Evolutionary conservation across 1,284 basidiomycete genomes (phyloP).

Genomic region (Pholiota adiposa): DNA sequence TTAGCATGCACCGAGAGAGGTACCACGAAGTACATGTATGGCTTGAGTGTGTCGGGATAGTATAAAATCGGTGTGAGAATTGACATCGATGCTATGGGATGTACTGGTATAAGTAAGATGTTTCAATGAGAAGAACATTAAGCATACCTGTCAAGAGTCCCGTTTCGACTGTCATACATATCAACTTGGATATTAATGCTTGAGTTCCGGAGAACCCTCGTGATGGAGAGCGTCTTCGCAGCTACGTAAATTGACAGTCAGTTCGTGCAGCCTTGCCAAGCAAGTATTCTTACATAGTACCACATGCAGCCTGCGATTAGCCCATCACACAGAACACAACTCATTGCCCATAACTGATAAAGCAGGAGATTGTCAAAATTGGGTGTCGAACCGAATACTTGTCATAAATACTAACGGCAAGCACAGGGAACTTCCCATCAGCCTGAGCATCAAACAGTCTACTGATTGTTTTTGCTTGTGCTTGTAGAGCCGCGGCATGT

Average conservation of each 20-base stretch:
- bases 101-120: not conserved
- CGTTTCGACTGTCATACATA: not conserved
- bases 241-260: not conserved
- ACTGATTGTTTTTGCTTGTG: too few relatives aligned
- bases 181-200: not conserved
- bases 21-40: not conserved
- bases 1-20: not conserved
- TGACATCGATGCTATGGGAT: not conserved
- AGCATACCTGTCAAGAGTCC: not conserved
- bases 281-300: constrained; percentile 13
- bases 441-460: too few relatives aligned
- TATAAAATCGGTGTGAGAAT: not conserved
- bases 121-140: not conserved
- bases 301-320: constrained; percentile 18
- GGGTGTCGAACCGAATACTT: not conserved
- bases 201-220: not conserved
- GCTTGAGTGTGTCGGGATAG: not conserved
- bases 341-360: constrained; percentile 14
- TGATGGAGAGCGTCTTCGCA: not conserved
- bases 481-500: not conserved
- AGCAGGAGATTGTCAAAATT: not conserved
- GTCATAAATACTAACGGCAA: not conserved
- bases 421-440: not conserved
- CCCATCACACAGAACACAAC: constrained; percentile 12
- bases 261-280: not conserved